Conservation (phyloP, 2,329 filamentous ascomycete genomes). For the Ascochyta lentis region DNA sequence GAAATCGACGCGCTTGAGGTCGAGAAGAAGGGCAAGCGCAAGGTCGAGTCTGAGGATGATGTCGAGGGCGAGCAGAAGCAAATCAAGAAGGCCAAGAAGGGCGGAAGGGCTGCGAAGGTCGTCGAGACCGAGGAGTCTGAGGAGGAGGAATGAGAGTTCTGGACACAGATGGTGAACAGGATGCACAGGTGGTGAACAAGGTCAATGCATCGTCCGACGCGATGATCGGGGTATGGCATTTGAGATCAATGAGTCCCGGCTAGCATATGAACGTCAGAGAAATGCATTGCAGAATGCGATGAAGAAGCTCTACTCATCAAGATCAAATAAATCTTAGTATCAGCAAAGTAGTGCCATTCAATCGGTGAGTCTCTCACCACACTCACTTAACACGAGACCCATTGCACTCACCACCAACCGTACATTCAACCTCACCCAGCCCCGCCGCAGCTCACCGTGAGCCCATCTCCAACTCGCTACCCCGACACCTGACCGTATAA, state of each 20-base stretch:
- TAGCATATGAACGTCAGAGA: too few relatives aligned
- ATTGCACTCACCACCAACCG: neutral
- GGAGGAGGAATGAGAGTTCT: neutral
- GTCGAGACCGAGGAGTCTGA: neutral
- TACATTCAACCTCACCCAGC: slow-evolving; percentile 2
- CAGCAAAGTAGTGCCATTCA: too few relatives aligned
- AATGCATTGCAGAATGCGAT: too few relatives aligned
- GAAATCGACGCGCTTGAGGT: slow-evolving; percentile 2
- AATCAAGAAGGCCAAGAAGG: slow-evolving; percentile 7
- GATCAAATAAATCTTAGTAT: too few relatives aligned
- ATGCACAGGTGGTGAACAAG: too few relatives aligned
- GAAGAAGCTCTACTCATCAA: too few relatives aligned
- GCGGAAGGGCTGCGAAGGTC: slow-evolving; percentile 11
- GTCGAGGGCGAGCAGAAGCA: neutral
- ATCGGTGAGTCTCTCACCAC: too few relatives aligned
- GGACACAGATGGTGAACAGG: too few relatives aligned
- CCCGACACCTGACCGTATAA: neutral
- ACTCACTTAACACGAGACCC: too few relatives aligned
- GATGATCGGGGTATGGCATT: too few relatives aligned
- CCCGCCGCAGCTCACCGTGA: neutral
- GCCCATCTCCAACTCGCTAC: neutral
- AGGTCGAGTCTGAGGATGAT: slow-evolving; percentile 7
- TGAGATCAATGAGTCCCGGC: neutral
- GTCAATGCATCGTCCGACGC: too few relatives aligned
- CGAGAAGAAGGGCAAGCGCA: slow-evolving; percentile 28